These are phyloP conservation scores for Linum trigynum DNA, from an alignment of 345 rosid genomes.

Conservation along the genomic window DNA sequence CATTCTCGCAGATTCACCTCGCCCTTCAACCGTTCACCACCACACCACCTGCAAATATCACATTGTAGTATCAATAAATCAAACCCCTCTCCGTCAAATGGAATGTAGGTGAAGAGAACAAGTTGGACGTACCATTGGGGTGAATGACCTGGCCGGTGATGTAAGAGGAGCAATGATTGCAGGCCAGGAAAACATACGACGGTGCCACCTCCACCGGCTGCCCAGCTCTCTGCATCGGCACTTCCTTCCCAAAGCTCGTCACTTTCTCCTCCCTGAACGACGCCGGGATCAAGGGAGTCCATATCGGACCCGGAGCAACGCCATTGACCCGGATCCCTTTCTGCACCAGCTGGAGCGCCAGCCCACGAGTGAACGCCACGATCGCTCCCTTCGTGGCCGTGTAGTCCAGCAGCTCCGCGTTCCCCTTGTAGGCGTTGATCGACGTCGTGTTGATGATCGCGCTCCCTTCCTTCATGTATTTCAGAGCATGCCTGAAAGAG, in stretches of 20 bases:
- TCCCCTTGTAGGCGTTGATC: conserved; percentile 57
- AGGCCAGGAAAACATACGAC: conserved; percentile 61
- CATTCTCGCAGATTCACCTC: not conserved
- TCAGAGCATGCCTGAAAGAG: conserved; percentile 42
- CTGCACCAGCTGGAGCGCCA: conserved; percentile 54
- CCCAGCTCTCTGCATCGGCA: conserved; percentile 65
- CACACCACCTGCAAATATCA: conserved; percentile 30
- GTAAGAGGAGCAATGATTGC: conserved; percentile 74
- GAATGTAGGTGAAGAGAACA: not conserved
- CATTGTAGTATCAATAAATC: not conserved
- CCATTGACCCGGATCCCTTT: conserved; percentile 61
- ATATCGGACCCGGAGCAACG: conserved; percentile 73
- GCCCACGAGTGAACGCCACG: conserved; percentile 63
- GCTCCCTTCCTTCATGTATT: conserved; percentile 77
- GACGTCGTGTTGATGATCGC: conserved; percentile 69
- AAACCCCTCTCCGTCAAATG: not conserved
- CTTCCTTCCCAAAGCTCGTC: conserved; percentile 38
- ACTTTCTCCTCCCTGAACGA: conserved; percentile 46
- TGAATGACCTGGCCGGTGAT: conserved; percentile 68
- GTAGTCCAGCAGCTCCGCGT: conserved; percentile 46
- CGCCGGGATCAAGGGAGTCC: conserved; percentile 71
- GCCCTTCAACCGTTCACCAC: conserved; percentile 35
- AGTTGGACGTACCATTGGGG: conserved; percentile 45
- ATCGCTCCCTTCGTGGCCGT: conserved; percentile 69
- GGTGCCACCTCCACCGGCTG: conserved; percentile 81